Conservation (phyloP, 768 basidiomycete genomes). For the Antrodiella citrinella region DNA sequence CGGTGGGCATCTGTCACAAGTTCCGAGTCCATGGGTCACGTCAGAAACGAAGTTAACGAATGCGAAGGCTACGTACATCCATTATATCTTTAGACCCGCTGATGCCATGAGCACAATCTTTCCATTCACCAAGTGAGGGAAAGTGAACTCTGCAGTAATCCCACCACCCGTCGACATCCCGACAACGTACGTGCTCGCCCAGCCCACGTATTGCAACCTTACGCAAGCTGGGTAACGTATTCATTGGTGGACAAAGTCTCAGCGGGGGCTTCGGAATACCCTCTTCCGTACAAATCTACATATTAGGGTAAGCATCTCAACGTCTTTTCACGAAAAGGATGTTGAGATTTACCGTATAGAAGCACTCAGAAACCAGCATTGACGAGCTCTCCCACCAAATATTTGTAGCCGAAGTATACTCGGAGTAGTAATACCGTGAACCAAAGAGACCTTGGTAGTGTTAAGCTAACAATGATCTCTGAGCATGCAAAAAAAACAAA, state of each 20-base stretch:
- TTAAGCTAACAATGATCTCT: too few species aligned
- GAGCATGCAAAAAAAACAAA: constrained; percentile 23
- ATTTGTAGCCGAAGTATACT: constrained; percentile 67
- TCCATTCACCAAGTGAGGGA: constrained; percentile 60
- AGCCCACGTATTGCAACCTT: constrained; percentile 68
- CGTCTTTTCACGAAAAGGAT: neutral
- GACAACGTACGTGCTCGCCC: constrained; percentile 56
- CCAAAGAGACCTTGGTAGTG: constrained; percentile 61
- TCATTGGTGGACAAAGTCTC: constrained; percentile 47
- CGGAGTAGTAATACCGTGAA: constrained; percentile 72
- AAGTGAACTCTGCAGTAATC: constrained; percentile 62
- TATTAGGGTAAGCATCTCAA: too few species aligned
- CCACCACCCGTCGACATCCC: constrained; percentile 82
- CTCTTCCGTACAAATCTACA: constrained; percentile 71
- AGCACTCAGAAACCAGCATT: constrained; percentile 59
- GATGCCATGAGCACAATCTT: constrained; percentile 59
- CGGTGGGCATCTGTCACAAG: too few species aligned
- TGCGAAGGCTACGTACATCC: constrained; percentile 39
- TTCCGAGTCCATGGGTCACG: too few species aligned
- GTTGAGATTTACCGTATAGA: constrained; percentile 52
- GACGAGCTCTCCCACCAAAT: constrained; percentile 59
- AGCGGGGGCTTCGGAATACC: constrained; percentile 75
- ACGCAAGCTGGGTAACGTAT: constrained; percentile 67
- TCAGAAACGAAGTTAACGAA: too few species aligned
- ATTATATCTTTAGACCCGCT: constrained; percentile 44